Percentiles rank a stretch among this genome's conserved stretches.
These are phyloP conservation scores for Xylaria scruposa DNA, from an alignment of 495 filamentous ascomycete genomes.

Conservation along the genomic window DNA sequence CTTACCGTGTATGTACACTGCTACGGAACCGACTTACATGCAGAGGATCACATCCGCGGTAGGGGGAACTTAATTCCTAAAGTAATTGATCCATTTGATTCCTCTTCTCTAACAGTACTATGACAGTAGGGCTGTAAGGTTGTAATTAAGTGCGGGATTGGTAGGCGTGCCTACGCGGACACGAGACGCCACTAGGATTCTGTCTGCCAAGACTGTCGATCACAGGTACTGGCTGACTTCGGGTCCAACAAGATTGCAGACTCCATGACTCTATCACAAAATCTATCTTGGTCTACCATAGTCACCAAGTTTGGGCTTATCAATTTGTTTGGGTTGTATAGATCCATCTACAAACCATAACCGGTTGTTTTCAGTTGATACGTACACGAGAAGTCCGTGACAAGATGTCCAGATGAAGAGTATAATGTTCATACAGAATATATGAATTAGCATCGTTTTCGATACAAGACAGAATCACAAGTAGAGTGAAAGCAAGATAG, in stretches of 20 bases:
- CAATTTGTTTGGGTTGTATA: neutral
- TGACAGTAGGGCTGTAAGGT: conserved; percentile 4
- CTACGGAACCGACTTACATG: conserved; percentile 18
- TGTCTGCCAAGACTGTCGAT: neutral
- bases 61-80: neutral
- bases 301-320: neutral
- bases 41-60: conserved; percentile 7
- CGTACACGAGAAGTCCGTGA: neutral
- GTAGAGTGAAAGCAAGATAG: neutral
- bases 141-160: neutral
- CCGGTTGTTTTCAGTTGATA: neutral
- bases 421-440: neutral
- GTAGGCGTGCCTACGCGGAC: neutral
- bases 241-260: neutral
- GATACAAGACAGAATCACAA: neutral
- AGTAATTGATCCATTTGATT: neutral
- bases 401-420: neutral
- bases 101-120: conserved; percentile 7
- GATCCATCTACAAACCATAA: neutral
- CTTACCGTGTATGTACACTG: neutral
- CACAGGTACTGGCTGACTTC: neutral
- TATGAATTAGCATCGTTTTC: neutral
- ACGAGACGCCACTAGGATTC: conserved; percentile 6
- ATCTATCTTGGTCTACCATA: neutral
- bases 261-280: neutral